phyloP scores from a whole-genome alignment of 106 monocot genomes.

The Agapanthus africanus region DNA sequence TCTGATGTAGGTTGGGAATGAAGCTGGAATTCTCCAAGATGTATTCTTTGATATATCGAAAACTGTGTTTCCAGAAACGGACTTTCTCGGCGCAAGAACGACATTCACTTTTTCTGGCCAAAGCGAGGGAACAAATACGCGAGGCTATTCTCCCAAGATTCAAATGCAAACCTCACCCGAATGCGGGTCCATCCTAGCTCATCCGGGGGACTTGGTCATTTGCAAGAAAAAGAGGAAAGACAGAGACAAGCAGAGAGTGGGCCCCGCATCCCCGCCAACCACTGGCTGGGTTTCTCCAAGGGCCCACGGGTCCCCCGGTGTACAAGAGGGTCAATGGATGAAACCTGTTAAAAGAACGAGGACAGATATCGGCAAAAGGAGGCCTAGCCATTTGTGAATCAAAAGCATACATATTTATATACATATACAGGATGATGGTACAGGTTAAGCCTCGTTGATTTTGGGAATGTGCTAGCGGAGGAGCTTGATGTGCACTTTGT shows the following conservation, averaged over 20 bases:
- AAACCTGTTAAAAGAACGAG: slow-evolving; percentile 91
- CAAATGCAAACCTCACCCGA: too few relatives aligned
- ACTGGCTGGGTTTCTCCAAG: neutral
- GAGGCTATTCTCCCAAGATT: too few relatives aligned
- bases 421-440: too few relatives aligned
- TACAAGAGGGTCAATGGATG: slow-evolving; percentile 76
- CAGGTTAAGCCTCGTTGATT: too few relatives aligned
- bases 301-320: slow-evolving; percentile 17
- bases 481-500: too few relatives aligned
- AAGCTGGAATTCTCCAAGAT: slow-evolving; percentile 46
- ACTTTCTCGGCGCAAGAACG: slow-evolving; percentile 37
- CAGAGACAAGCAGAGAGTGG: slow-evolving; percentile 53
- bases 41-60: slow-evolving; percentile 63
- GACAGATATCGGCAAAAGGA: slow-evolving; percentile 78
- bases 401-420: too few relatives aligned
- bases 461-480: too few relatives aligned
- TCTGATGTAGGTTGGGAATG: slow-evolving; percentile 42
- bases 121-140: too few relatives aligned
- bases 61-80: slow-evolving; percentile 51
- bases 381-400: slow-evolving; percentile 73
- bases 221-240: slow-evolving; percentile 97
- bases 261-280: slow-evolving; percentile 37
- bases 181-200: slow-evolving; percentile 17
- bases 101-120: slow-evolving; percentile 10
- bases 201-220: slow-evolving; percentile 82